A percentile compares a stretch with the other conserved stretches of the same genome.
Conservation (phyloP, 2,329 filamentous ascomycete species). For the Colletotrichum ledebouriae region DNA sequence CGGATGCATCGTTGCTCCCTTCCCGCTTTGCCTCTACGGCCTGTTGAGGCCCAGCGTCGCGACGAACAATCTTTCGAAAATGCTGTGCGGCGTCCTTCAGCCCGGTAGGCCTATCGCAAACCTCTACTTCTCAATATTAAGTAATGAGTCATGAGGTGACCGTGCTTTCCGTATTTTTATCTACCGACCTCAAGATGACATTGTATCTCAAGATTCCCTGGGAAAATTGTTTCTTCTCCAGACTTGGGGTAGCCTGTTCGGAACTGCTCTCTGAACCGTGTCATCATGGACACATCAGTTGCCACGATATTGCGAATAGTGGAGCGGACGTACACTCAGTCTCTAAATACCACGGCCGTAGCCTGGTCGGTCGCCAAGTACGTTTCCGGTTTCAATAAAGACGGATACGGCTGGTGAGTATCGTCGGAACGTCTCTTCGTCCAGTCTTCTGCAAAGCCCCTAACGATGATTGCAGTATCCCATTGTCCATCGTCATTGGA, state of each 20-base stretch:
- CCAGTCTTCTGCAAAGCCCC: not conserved
- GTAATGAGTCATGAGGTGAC: slow-evolving; percentile 52
- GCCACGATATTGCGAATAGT: slow-evolving; percentile 47
- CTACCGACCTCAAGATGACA: slow-evolving; percentile 74
- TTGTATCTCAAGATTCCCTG: slow-evolving; percentile 81
- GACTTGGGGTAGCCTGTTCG: slow-evolving; percentile 57
- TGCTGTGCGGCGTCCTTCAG: slow-evolving; percentile 63
- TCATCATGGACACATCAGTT: slow-evolving; percentile 61
- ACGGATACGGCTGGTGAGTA: slow-evolving; percentile 36
- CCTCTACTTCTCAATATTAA: slow-evolving; percentile 59
- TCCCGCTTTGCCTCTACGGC: slow-evolving; percentile 39
- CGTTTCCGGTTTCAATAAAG: slow-evolving; percentile 40
- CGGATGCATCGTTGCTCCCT: slow-evolving; percentile 37
- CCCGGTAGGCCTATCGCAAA: slow-evolving; percentile 57
- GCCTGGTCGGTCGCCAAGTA: slow-evolving; percentile 47
- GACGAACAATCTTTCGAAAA: slow-evolving; percentile 55
- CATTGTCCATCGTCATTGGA: slow-evolving; percentile 56
- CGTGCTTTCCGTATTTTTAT: slow-evolving; percentile 50
- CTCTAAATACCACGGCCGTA: slow-evolving; percentile 56
- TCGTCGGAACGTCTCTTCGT: not conserved
- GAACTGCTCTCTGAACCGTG: slow-evolving; percentile 60
- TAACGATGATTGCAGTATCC: slow-evolving; percentile 52
- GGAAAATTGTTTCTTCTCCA: slow-evolving; percentile 76
- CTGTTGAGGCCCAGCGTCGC: slow-evolving; percentile 36
- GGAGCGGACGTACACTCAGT: slow-evolving; percentile 63